Evolutionary conservation across 768 basidiomycete species (phyloP), one percentile per base, ranked within the genome.

Genomic region (Calocybe indica): DNA sequence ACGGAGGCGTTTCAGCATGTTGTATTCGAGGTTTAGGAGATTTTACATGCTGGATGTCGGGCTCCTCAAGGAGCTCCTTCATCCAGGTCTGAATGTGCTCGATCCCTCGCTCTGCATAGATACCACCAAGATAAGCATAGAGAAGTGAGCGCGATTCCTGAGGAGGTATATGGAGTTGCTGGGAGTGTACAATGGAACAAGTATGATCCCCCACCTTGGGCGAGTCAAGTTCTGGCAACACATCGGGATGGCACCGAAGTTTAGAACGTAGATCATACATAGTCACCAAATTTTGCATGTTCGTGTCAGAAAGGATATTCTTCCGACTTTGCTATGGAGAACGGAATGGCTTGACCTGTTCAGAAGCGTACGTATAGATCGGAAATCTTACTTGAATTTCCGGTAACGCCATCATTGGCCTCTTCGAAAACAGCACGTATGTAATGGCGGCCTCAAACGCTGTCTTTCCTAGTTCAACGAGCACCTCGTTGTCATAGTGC

Each of bases 111-210:
- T 80, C 75, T 51, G 65, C 57, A 56, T 73, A 85, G 28, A 85
- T 71, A 35, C 77, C 85, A 39, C 82, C 85, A 32, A 83, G 72
- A 65, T 86, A 87, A 37, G 84, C 79, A 55, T 75, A 68, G 59
- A 88, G 85, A 13, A 87, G 64, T 12, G 69, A 58, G 32, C 69
- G 70, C 5, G 73, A 72, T 68, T 85, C 81, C 81, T 83, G 52
- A 10, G 7, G 41, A 49, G 50, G 59, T 36, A 44, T 40, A 50
- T 52, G 44, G 45, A 46, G 55, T 32, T 53, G 40, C 35, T 28
- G 7, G 15, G 34, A 57, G 30, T 46, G 43, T 43, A 42, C 9
- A 38, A 42, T 39, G 30, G 45, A 43, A 48, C 47, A 34, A 56
- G 53, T 44, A 41, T 53, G 56, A 40, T 32, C 55, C 65, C 65